Conservation (phyloP, 225 moss, liverwort and hornwort genomes). For the Antitrichia curtipendula region DNA sequence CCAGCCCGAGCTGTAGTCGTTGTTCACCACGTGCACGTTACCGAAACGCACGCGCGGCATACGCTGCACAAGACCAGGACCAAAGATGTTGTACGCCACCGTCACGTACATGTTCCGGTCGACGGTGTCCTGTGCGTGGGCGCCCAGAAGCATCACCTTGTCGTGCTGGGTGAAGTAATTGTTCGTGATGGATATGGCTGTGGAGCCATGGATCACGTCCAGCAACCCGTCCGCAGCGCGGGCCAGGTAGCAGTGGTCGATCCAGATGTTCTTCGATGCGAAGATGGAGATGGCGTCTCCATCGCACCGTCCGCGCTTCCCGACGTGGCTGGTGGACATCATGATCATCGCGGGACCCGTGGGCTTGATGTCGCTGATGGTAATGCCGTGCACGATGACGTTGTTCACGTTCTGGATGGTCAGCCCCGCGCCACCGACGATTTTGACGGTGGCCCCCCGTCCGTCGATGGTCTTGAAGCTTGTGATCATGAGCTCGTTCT, state of each 20-base stretch:
- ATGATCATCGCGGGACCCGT: constrained; percentile 47
- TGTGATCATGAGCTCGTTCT: constrained; percentile 68
- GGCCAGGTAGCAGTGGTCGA: constrained; percentile 58
- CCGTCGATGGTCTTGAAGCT: constrained; percentile 88
- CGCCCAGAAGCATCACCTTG: constrained; percentile 77
- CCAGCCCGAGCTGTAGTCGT: constrained; percentile 41
- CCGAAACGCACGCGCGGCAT: constrained; percentile 47
- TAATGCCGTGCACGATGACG: constrained; percentile 50
- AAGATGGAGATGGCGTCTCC: constrained; percentile 67
- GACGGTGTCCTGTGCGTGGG: constrained; percentile 18
- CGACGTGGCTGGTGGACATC: constrained; percentile 38
- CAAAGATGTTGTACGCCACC: constrained; percentile 63
- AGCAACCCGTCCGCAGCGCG: constrained; percentile 47
- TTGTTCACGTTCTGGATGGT: constrained; percentile 36
- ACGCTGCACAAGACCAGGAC: constrained; percentile 31
- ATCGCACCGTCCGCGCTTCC: constrained; percentile 30
- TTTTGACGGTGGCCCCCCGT: constrained; percentile 37
- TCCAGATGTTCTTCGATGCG: constrained; percentile 43
- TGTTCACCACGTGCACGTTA: constrained; percentile 32
- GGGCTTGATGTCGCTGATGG: constrained; percentile 44
- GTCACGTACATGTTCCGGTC: constrained; percentile 59
- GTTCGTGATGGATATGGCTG: constrained; percentile 54
- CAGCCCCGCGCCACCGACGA: constrained; percentile 38
- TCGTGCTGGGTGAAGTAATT: constrained; percentile 67
- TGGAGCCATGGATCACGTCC: constrained; percentile 55